These are phyloP conservation scores for Manihot esculenta DNA, from an alignment of 441 rosid genomes.

Conservation along the genomic window DNA sequence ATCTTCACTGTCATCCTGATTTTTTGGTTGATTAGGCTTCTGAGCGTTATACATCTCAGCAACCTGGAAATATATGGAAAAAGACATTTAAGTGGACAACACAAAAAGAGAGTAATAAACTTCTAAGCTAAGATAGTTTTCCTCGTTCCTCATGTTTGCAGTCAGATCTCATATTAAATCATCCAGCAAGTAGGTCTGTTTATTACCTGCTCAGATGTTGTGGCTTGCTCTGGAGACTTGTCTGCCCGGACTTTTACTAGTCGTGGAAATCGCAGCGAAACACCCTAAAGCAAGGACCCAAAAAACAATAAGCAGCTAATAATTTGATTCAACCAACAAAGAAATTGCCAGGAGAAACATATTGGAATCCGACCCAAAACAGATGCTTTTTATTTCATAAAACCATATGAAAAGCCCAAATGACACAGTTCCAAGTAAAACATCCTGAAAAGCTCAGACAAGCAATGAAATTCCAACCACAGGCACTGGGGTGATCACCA, in stretches of 20 bases:
- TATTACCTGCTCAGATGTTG: conserved; percentile 82
- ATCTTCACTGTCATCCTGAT: conserved; percentile 59
- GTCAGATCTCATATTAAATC: neutral
- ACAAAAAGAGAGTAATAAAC: neutral
- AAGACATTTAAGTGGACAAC: neutral
- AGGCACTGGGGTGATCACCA: neutral
- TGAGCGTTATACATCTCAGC: conserved; percentile 89
- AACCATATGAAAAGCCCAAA: neutral
- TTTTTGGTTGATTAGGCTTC: conserved; percentile 65
- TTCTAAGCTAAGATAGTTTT: neutral
- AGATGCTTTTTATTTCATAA: neutral
- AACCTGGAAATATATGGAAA: conserved; percentile 45
- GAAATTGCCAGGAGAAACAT: neutral
- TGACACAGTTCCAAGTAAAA: neutral
- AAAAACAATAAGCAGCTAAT: neutral
- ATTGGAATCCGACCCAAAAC: neutral
- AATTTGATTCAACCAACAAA: neutral
- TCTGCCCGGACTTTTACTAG: conserved; percentile 78
- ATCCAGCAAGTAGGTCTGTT: conserved; percentile 7
- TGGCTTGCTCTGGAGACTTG: conserved; percentile 76
- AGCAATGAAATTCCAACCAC: neutral
- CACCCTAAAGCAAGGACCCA: conserved; percentile 47
- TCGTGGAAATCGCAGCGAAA: conserved; percentile 88
- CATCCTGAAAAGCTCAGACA: neutral
- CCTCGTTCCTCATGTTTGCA: neutral